Evolutionary conservation across 345 rosid species (phyloP).

Genomic region (Brassica juncea): DNA sequence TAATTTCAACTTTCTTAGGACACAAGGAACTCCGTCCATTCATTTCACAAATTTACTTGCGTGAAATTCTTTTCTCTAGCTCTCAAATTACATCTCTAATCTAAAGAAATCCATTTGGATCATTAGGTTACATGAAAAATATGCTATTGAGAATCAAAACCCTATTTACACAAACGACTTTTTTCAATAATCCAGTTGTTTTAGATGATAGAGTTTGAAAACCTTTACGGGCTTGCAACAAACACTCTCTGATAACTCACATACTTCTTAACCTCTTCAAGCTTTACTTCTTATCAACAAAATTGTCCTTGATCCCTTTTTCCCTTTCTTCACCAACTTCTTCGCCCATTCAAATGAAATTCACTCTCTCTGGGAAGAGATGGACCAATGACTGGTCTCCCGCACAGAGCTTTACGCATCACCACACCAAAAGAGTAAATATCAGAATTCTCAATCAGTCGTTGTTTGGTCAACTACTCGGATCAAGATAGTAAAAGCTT

Average conservation of each 20-base stretch:
- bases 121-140: slow-evolving; percentile 17
- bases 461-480: not conserved
- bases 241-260: not conserved
- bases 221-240: slow-evolving; percentile 43
- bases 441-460: no score
- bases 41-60: not conserved
- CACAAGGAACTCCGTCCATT: slow-evolving; percentile 33
- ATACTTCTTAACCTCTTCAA: not conserved
- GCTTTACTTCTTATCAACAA: no score
- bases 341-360: not conserved
- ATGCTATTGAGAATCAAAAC: slow-evolving; percentile 20
- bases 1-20: slow-evolving; percentile 29
- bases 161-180: slow-evolving; percentile 12
- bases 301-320: not conserved
- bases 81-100: not conserved
- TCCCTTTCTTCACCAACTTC: not conserved
- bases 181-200: slow-evolving; percentile 17
- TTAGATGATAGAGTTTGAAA: slow-evolving; percentile 57
- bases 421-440: no score
- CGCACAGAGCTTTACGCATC: no score
- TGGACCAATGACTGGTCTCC: no score
- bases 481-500: not conserved
- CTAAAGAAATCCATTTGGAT: not conserved
- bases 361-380: no score
- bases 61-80: not conserved